Conservation (phyloP, 2,329 filamentous ascomycete species). For the Plenodomus biglobosus region DNA sequence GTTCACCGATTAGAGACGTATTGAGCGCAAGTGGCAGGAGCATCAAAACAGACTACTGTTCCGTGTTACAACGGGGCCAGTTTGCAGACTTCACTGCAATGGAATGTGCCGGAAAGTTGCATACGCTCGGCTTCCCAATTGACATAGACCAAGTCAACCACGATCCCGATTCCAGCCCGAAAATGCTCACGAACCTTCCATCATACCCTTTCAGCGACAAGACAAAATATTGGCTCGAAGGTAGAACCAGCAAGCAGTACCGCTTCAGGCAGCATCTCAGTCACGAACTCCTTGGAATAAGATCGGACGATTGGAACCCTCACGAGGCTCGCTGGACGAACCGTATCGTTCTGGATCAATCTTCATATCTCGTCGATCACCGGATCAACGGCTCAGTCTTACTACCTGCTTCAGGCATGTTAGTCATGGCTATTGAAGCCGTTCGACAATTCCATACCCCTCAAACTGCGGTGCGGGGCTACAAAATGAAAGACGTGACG, state of each 20-base stretch:
- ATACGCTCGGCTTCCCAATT: slow-evolving; percentile 1
- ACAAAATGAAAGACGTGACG: slow-evolving; percentile 9
- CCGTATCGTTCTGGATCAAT: slow-evolving; percentile 17
- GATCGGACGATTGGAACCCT: slow-evolving; percentile 14
- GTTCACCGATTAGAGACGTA: slow-evolving; percentile 12
- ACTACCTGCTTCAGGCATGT: slow-evolving; percentile 31
- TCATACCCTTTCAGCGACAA: slow-evolving; percentile 13
- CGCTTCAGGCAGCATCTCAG: slow-evolving; percentile 9
- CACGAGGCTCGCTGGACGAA: slow-evolving; percentile 15
- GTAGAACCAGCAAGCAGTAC: slow-evolving; percentile 10
- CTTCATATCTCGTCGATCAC: slow-evolving; percentile 31
- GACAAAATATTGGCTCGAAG: slow-evolving; percentile 16
- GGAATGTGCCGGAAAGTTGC: slow-evolving; percentile 11
- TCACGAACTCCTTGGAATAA: slow-evolving; percentile 27
- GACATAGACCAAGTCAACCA: slow-evolving; percentile 8
- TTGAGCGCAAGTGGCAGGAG: slow-evolving; percentile 4
- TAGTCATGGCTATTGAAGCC: slow-evolving; percentile 33
- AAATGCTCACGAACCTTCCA: slow-evolving; percentile 10
- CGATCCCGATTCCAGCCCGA: background rate
- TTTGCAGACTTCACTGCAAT: slow-evolving; percentile 10
- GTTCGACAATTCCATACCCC: slow-evolving; percentile 4
- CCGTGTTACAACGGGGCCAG: slow-evolving; percentile 8
- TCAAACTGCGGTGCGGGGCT: background rate
- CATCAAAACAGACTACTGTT: slow-evolving; percentile 10
- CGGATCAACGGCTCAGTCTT: slow-evolving; percentile 16